Percentiles rank a stretch among this genome's conserved stretches.
These are phyloP conservation scores for Fusarium domesticum DNA, from an alignment of 2,329 filamentous ascomycete species.

Conservation along the genomic window DNA sequence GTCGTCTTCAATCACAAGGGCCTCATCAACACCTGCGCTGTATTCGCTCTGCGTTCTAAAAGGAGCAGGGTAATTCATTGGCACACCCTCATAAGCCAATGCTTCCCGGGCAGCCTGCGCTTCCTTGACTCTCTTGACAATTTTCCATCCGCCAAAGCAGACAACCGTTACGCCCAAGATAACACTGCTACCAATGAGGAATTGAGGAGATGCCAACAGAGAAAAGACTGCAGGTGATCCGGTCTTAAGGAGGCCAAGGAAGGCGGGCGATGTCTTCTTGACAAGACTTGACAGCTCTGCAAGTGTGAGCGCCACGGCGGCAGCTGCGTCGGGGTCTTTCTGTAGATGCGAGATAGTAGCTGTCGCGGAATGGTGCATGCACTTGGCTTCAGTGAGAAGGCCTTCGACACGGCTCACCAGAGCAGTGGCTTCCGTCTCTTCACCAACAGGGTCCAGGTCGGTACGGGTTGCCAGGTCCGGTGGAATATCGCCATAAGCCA, in stretches of 20 bases:
- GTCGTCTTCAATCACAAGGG: slow-evolving; percentile 56
- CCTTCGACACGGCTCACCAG: slow-evolving; percentile 73
- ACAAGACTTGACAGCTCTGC: slow-evolving; percentile 84
- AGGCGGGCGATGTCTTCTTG: slow-evolving; percentile 78
- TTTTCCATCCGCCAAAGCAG: slow-evolving; percentile 95
- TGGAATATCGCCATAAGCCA: slow-evolving; percentile 84
- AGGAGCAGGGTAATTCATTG: slow-evolving; percentile 26
- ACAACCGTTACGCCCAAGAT: slow-evolving; percentile 92
- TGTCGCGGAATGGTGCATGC: slow-evolving; percentile 78
- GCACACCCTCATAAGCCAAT: slow-evolving; percentile 25
- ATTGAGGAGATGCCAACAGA: slow-evolving; percentile 84
- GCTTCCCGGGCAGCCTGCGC: slow-evolving; percentile 33
- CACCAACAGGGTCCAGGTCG: slow-evolving; percentile 49
- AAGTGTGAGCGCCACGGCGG: slow-evolving; percentile 87
- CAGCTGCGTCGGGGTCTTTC: slow-evolving; percentile 78
- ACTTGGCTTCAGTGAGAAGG: slow-evolving; percentile 83
- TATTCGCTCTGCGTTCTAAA: slow-evolving; percentile 31
- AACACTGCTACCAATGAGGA: slow-evolving; percentile 86
- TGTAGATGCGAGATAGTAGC: slow-evolving; percentile 75
- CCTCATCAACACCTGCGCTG: slow-evolving; percentile 48
- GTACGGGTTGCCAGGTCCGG: slow-evolving; percentile 57
- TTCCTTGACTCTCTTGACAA: slow-evolving; percentile 78
- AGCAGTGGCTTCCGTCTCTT: slow-evolving; percentile 52
- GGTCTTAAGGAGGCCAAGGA: slow-evolving; percentile 71
- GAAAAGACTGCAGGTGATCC: slow-evolving; percentile 83